These are phyloP conservation scores for Cercospora sesami DNA, from an alignment of 2,329 filamentous ascomycete species.

Conservation along the genomic window DNA sequence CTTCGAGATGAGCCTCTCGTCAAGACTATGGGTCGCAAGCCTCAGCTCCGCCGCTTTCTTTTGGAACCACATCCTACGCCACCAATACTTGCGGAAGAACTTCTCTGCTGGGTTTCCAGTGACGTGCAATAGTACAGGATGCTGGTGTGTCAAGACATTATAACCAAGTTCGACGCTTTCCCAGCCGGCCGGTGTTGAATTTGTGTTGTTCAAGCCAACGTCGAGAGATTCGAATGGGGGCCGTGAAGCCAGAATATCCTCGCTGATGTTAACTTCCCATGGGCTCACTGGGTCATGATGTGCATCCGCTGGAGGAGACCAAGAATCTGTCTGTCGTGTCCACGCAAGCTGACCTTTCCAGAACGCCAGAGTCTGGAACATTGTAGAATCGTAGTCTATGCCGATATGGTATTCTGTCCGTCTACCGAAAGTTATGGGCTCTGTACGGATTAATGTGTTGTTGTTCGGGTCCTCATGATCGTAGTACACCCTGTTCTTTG, in stretches of 20 bases:
- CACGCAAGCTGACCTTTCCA: constrained; percentile 36
- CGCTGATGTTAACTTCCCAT: constrained; percentile 26
- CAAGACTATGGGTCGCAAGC: constrained; percentile 22
- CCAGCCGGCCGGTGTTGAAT: constrained; percentile 11
- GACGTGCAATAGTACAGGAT: constrained; percentile 34
- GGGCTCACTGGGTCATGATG: constrained; percentile 18
- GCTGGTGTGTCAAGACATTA: constrained; percentile 34
- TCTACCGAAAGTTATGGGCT: constrained; percentile 31
- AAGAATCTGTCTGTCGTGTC: constrained; percentile 41
- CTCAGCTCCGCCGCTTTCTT: constrained; percentile 29
- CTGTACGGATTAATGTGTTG: constrained; percentile 37
- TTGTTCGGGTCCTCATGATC: constrained; percentile 40
- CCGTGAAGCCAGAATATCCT: constrained; percentile 29
- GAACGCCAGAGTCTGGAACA: constrained; percentile 36
- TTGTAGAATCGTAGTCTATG: constrained; percentile 27
- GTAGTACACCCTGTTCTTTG: constrained; percentile 39
- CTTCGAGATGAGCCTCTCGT: constrained; percentile 23
- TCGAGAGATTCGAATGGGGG: constrained; percentile 30
- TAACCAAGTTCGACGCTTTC: constrained; percentile 28
- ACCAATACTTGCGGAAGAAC: constrained; percentile 34
- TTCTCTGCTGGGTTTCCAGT: constrained; percentile 34
- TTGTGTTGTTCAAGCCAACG: neutral
- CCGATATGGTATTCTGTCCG: constrained; percentile 30
- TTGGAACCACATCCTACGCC: constrained; percentile 39
- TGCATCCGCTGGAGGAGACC: constrained; percentile 15